Evolutionary conservation across 805 yeast species (phyloP), one percentile per base, ranked within the genome.

Genomic region (Jamesozyma jinghongensis): DNA sequence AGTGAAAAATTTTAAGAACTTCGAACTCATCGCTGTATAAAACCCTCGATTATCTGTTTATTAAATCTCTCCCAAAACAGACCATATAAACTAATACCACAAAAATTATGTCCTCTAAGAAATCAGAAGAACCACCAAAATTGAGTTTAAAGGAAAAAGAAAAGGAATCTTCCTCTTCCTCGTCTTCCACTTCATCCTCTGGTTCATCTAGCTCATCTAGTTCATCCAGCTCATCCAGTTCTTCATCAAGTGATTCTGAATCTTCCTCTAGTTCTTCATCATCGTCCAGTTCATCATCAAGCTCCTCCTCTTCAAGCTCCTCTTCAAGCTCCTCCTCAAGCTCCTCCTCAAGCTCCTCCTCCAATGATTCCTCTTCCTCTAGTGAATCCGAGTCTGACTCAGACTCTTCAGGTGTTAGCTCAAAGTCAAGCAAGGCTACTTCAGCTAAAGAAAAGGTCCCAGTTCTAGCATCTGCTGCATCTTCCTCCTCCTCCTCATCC

Each of bases 131-230:
- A 34, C 48, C 56, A 20, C 63, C 64, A 42, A 59, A 57, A 38
- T 44, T 59, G 40, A 55, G 59, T 37, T 45, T 43, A 19, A 56
- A 56, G 34, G 53, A 38, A 34, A 55, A 52, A 36, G 43, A 40
- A 14, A 46, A 48, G 37, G 49, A 49, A 14, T 33, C 32, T 4
- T 32, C 37, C 22, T 40, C 38, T 10, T 16, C 20, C 19, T 41
- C 44, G 14, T 31, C 28, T 18, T 38, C 46, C 37, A 41, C 32
- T 36, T 45, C 48, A 6, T 27, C 34, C 18, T 38, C 39, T 11
- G 22, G 30, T n/a, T n/a, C n/a, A n/a, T n/a, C n/a, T n/a, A n/a
- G n/a, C n/a, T n/a, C n/a, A n/a, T n/a, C n/a, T n/a, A 37, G 41
- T 12, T 43, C 47, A 8, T 22, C 34, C 29, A 36, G 32, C 19